Evolutionary conservation across 495 filamentous ascomycete genomes (phyloP), one percentile per base, ranked within the genome.

Genomic region (Pyrenula massariospora): DNA sequence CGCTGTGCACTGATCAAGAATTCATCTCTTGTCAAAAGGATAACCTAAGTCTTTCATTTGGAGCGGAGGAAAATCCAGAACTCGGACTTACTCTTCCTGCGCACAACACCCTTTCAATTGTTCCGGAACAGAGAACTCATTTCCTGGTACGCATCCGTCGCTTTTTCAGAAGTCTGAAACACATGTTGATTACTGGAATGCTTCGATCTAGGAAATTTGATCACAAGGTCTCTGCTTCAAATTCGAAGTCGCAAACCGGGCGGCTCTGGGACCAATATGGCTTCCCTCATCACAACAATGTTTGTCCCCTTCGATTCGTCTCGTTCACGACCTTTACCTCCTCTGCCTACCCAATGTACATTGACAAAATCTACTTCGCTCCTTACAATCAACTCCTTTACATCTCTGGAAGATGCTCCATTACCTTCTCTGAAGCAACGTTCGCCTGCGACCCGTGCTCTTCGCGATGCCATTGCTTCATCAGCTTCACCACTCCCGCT

Each of bases 231-330:
- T n/a, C n/a, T n/a, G n/a, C n/a, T n/a, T n/a, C n/a, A n/a, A n/a
- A n/a, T n/a, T n/a, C n/a, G n/a, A n/a, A n/a, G n/a, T n/a, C n/a
- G n/a, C n/a, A n/a, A n/a, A n/a, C n/a, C n/a, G 15, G 15, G 31
- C 15, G 31, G 15, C 31, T 15, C 8, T 15, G 5, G 50, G 19
- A 24, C 50, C 50, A 72, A 55, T 25, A 85, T 85, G 82, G 73
- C 80, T 67, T 84, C 82, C 55, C 82, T 86, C 71, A 82, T 85
- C 69, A 83, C 78, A 60, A 86, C 83, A 68, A 86, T 86, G 83
- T 86, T 79, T 63, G 83, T 84, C 58, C 71, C 71, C 67, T 55
- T 63, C 62, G 57, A 60, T 58, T 70, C 68, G 57, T 62, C 62
- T 56, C 65, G 63, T 57, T 63, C 65, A 68, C 56, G 66, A 60